phyloP scores from a whole-genome alignment of 495 filamentous ascomycete species.

The Penicillium tannophilum region DNA sequence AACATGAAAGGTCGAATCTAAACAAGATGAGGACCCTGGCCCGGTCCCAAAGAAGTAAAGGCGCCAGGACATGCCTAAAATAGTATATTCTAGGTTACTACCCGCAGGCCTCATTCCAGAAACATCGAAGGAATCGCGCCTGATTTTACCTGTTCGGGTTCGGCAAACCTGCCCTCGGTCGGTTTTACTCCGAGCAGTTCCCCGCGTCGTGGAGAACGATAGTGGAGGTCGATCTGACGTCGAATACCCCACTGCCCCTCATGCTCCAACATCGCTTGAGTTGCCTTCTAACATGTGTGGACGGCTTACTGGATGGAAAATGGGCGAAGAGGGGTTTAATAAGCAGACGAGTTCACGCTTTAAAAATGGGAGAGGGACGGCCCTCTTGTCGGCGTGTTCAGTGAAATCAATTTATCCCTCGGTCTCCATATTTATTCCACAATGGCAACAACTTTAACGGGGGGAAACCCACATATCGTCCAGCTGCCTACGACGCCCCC shows the following conservation, averaged over 20 bases:
- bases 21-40: too few species aligned
- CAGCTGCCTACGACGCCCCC: conserved; percentile 33
- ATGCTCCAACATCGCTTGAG: conserved; percentile 9
- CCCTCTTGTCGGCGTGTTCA: neutral
- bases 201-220: conserved; percentile 8
- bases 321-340: neutral
- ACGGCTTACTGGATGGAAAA: neutral
- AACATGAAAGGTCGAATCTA: too few species aligned
- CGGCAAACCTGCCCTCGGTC: conserved; percentile 21
- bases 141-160: conserved; percentile 11
- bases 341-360: neutral
- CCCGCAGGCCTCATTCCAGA: neutral
- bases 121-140: neutral
- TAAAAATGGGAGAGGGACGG: neutral
- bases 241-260: conserved; percentile 17
- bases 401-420: neutral
- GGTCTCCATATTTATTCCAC: neutral
- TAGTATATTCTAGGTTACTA: neutral
- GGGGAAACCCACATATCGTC: conserved; percentile 35
- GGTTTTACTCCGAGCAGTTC: conserved; percentile 12
- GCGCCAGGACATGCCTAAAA: neutral
- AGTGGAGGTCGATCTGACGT: conserved; percentile 8
- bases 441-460: conserved; percentile 31
- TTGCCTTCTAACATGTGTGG: neutral
- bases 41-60: neutral